A percentile compares a stretch with the other conserved stretches of the same genome.
Evolutionary conservation across 2,329 filamentous ascomycete genomes (phyloP).

Genomic region (Rhynchosporium graminicola): DNA sequence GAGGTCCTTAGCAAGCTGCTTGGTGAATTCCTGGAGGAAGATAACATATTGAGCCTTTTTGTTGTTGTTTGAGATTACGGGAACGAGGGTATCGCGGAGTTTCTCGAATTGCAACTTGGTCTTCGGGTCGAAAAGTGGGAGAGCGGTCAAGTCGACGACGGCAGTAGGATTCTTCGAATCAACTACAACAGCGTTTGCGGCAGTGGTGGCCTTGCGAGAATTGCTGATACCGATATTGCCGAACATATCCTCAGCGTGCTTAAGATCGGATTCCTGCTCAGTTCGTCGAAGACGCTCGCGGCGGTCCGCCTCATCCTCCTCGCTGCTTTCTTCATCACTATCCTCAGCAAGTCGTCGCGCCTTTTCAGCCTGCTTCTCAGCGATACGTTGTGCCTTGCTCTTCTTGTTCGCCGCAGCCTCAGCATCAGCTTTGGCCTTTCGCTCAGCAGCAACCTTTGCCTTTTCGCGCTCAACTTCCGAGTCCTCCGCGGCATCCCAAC

Average conservation of each 20-base stretch:
- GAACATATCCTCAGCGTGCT: slow-evolving; percentile 89
- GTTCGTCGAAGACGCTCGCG: slow-evolving; percentile 74
- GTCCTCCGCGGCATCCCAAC: slow-evolving; percentile 96
- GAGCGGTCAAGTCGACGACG: slow-evolving; percentile 75
- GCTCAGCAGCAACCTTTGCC: slow-evolving; percentile 80
- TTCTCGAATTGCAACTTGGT: slow-evolving; percentile 85
- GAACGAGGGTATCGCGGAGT: slow-evolving; percentile 75
- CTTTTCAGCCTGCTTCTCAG: slow-evolving; percentile 70
- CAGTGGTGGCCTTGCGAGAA: slow-evolving; percentile 67
- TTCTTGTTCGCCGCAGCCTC: slow-evolving; percentile 91
- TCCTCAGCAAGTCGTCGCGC: slow-evolving; percentile 55
- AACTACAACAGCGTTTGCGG: slow-evolving; percentile 65
- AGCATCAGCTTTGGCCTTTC: slow-evolving; percentile 85
- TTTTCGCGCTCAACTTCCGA: slow-evolving; percentile 97
- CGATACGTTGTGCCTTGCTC: slow-evolving; percentile 80
- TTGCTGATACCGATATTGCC: slow-evolving; percentile 67
- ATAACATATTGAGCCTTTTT: slow-evolving; percentile 90
- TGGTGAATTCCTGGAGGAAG: slow-evolving; percentile 89
- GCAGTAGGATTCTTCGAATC: slow-evolving; percentile 73
- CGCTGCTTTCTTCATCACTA: slow-evolving; percentile 58
- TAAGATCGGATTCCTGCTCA: slow-evolving; percentile 86
- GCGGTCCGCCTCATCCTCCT: slow-evolving; percentile 70
- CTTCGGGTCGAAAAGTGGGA: slow-evolving; percentile 85
- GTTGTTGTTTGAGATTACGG: slow-evolving; percentile 70
- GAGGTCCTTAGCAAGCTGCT: slow-evolving; percentile 83